Percentiles rank a stretch among this genome's conserved stretches.
phyloP scores from a whole-genome alignment of 1,139 yeast species.

The Nematodospora anomalae region DNA sequence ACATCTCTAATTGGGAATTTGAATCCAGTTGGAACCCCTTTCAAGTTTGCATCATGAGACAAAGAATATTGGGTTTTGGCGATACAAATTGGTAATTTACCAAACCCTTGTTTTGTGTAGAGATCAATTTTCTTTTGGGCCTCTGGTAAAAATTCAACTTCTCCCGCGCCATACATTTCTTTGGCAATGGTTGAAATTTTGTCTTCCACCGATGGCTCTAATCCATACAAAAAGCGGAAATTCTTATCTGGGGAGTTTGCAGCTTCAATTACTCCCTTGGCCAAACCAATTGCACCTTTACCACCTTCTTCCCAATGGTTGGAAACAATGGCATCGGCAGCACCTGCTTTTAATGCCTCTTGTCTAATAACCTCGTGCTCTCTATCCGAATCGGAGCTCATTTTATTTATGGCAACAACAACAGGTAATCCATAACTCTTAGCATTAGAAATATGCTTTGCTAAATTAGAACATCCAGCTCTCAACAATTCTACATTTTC shows the following conservation, averaged over 20 bases:
- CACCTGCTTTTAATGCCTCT: slow-evolving; percentile 91
- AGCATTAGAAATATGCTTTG: slow-evolving; percentile 89
- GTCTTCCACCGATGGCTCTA: slow-evolving; percentile 72
- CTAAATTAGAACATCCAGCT: slow-evolving; percentile 86
- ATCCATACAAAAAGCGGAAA: slow-evolving; percentile 73
- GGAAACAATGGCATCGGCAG: slow-evolving; percentile 87
- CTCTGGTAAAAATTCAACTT: slow-evolving; percentile 80
- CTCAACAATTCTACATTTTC: slow-evolving; percentile 85
- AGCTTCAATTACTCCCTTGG: slow-evolving; percentile 80
- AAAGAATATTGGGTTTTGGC: slow-evolving; percentile 98
- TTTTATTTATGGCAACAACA: slow-evolving; percentile 91
- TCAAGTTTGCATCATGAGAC: slow-evolving; percentile 89
- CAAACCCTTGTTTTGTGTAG: slow-evolving; percentile 88
- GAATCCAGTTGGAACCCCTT: slow-evolving; percentile 95
- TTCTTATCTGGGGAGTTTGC: slow-evolving; percentile 52
- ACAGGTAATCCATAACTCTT: slow-evolving; percentile 87
- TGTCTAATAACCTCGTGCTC: slow-evolving; percentile 85
- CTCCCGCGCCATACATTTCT: slow-evolving; percentile 93
- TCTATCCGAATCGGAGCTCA: slow-evolving; percentile 78
- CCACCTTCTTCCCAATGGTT: slow-evolving; percentile 99
- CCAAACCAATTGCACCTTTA: slow-evolving; percentile 84
- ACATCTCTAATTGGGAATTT: slow-evolving; percentile 93
- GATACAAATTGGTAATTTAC: slow-evolving; percentile 89
- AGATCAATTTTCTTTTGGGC: slow-evolving; percentile 83
- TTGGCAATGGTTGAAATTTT: slow-evolving; percentile 82